Base-by-base conservation (phyloP, 164 flowering plant genomes). In the Aristolochia fimbriata region DNA sequence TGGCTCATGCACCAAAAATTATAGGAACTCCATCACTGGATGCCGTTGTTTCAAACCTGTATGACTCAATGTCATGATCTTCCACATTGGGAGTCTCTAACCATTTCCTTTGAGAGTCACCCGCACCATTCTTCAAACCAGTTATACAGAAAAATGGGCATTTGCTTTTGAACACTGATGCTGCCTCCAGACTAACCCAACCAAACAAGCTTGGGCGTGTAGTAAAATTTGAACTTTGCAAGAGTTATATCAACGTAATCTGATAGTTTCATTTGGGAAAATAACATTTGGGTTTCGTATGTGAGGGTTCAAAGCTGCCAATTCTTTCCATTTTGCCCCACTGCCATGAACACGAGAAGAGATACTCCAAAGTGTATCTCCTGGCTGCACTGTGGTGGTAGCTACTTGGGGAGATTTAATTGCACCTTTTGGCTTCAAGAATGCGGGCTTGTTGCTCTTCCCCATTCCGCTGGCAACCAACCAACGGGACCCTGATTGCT, bases 401-500 rank as follows among this genome's bases (percentile, higher is more conserved):
- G 59, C 24, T 25, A 49, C 66, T 43, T 55, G 74, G 2, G 76
- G 52, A 12, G 81, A 62, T 59, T 71, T 73, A 15, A 68, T 73
- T 49, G 71, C 76, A 48, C 71, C 58, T 71, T 81, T 89, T 23
- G 96, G 77, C 70, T 79, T 81, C 70, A 80, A 71, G 30, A 73
- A 58, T 41, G 78, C 76, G 51, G 71, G 73, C 71, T 87, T 86
- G 41, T 71, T 74, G 64, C 51, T 73, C 73, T 93, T 90, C 27
- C 94, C 91, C 92, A 88, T 86, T 47, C 93, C 95, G 61, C 74
- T 77, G 0, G 95, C 96, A 51, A 85, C 73, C 74, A 90, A 72
- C 97, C 99, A 94, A n/a, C 96, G 90, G 6, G 99, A 86, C 25
- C 96, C 99, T 25, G 97, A 76, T 37, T 80, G 87, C 47, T 76